Base-by-base conservation (phyloP, 176 grass and related monocot genomes). In the Poa annua region DNA sequence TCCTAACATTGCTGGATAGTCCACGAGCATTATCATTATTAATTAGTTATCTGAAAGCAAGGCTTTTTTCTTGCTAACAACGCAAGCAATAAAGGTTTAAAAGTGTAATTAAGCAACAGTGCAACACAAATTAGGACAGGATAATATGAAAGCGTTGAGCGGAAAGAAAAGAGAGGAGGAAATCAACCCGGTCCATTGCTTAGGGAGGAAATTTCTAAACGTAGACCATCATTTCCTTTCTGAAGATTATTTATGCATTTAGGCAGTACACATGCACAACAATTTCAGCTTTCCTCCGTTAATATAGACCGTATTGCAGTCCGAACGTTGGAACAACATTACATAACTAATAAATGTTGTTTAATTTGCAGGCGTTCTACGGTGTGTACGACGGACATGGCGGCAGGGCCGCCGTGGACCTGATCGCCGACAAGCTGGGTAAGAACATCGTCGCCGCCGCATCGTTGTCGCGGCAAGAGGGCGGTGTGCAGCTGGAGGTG, bases 371-470 rank as follows among this genome's bases (percentile, higher is more conserved):
- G 91, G 89, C 91, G 3, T 90, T 97, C 79, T 97, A 94, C 54
- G 95, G 90, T 74, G 89, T 97, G 15, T 97, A 94, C 63, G 95
- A 97, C 55, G 92, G 95, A 8, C 95, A 97, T 69, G 60, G 60
- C 13, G 60, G 60, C 60, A 63, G 60, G 60, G 85, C 90, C 16
- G 95, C 95, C 21, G 92, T 94, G 47, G 88, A 97, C 88, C 87
- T 92, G 29, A 51, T 97, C 53, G 81, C 88, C 4, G 69, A 97
- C 47, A 97, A 76, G 53, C 84, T 94, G 12, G 95, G 90, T 32
- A 87, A 91, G 74, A 92, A 92, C 73, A 84, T 97, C 20, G 7
- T 91, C 36, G 42, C 88, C 44, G 72, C 35, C 35, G 35, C 35
- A 5, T 5, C 51, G 12, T 5, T 47, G 4, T 25, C 36, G 62